phyloP scores from a whole-genome alignment of 2,329 filamentous ascomycete species.

The Diaporthe citriasiana region DNA sequence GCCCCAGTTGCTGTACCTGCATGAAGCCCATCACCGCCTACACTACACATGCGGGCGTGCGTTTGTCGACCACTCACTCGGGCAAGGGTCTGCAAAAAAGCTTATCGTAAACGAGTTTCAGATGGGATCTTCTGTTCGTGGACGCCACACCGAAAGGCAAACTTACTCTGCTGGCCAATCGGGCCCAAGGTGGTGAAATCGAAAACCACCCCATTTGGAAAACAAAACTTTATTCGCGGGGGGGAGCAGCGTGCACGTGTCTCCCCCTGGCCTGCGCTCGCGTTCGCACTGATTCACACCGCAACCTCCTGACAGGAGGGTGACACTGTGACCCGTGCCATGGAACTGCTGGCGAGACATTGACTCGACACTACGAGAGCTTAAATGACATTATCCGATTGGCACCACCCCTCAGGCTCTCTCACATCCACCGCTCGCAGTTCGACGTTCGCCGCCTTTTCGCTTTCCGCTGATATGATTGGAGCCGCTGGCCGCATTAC shows the following conservation, averaged over 20 bases:
- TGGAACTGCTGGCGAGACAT: slow-evolving; percentile 30
- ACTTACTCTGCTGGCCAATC: not conserved
- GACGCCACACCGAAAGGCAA: slow-evolving; percentile 13
- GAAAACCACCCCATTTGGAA: not conserved
- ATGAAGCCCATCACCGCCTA: not conserved
- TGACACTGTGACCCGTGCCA: slow-evolving; percentile 6
- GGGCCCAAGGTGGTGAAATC: not conserved
- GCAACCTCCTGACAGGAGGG: slow-evolving; percentile 16
- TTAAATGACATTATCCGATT: slow-evolving; percentile 8
- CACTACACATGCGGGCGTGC: not conserved
- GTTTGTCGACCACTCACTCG: not conserved
- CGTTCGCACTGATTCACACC: not conserved
- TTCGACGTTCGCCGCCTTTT: not conserved
- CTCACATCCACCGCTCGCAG: not conserved
- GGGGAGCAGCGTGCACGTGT: not conserved
- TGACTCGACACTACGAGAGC: slow-evolving; percentile 19
- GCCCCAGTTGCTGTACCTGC: not conserved
- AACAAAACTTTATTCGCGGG: not conserved
- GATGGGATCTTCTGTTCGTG: not conserved
- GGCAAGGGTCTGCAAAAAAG: not conserved
- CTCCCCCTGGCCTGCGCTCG: not conserved
- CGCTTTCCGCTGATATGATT: not conserved
- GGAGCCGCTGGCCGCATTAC: not conserved
- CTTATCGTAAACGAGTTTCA: slow-evolving; percentile 27
- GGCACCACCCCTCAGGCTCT: not conserved